Percentiles rank a stretch among this genome's conserved stretches.
phyloP scores from a whole-genome alignment of 2,329 filamentous ascomycete species.

The Helotiales sp. region DNA sequence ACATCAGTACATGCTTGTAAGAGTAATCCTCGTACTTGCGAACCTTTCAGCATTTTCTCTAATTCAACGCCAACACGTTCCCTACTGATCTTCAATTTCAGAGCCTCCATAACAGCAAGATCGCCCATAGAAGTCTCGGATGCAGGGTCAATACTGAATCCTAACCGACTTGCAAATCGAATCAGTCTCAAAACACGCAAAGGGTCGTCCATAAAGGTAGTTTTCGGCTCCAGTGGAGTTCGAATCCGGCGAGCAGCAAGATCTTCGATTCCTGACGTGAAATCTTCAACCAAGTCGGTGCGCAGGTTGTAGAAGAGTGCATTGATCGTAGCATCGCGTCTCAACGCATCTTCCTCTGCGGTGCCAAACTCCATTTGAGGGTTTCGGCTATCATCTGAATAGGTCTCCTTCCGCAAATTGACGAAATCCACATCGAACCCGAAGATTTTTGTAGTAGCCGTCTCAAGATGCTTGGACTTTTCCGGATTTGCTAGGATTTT shows the following conservation, averaged over 20 bases:
- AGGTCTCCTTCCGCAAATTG: slow-evolving; percentile 90
- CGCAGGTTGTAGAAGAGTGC: slow-evolving; percentile 95
- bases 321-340: slow-evolving; percentile 92
- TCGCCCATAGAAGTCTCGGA: slow-evolving; percentile 78
- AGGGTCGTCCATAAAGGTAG: slow-evolving; percentile 95
- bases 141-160: slow-evolving; percentile 75
- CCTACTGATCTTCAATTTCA: slow-evolving; percentile 88
- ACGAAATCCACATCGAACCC: slow-evolving; percentile 92
- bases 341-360: slow-evolving; percentile 84
- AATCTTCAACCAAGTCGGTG: slow-evolving; percentile 80
- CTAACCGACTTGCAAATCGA: slow-evolving; percentile 84
- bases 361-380: slow-evolving; percentile 94
- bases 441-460: slow-evolving; percentile 83
- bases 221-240: slow-evolving; percentile 84
- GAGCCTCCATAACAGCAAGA: slow-evolving; percentile 73
- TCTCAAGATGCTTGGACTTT: slow-evolving; percentile 95
- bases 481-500: slow-evolving; percentile 92
- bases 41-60: slow-evolving; percentile 87
- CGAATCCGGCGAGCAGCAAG: slow-evolving; percentile 75
- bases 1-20: slow-evolving; percentile 27
- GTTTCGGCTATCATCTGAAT: slow-evolving; percentile 85
- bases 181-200: slow-evolving; percentile 85
- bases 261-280: slow-evolving; percentile 79
- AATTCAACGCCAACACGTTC: slow-evolving; percentile 87
- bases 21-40: slow-evolving; percentile 20